Base-by-base conservation (phyloP, 2,329 filamentous ascomycete species). In the Aspergillus carbonarius region DNA sequence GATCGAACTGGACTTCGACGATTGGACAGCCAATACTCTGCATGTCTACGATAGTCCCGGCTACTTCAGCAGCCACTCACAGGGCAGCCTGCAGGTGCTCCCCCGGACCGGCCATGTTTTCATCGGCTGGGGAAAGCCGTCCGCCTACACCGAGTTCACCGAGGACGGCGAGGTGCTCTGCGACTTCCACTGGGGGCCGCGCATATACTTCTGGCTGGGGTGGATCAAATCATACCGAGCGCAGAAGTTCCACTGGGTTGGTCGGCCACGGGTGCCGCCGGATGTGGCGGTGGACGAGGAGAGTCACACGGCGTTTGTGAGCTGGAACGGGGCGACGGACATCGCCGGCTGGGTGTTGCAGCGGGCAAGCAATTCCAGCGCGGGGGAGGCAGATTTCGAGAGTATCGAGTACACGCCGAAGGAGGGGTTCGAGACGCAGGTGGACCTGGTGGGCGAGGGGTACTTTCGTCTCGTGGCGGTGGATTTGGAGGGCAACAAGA, bases 201-300 rank as follows among this genome's bases (percentile, higher is more conserved):
- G 78, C 18, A 76, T 80, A 39, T 71, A 75, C 50, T 68, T 82
- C 58, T 69, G 71, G 9, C 70, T 83, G 27, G 76, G 81, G 46
- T 67, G 78, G 9, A 78, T 83, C 2, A 78, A 82, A 68, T 85
- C 81, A 54, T 87, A 87, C 64, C 80, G 85, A 17, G 81, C 79
- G 0, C 82, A 82, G 72, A 83, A 83, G 64, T 62, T 60, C 3
- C 74, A 79, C 59, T 88, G 84, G 82, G 76, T 79, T 4, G 83
- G 81, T 0, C 69, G 72, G 8, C 83, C 83, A 1, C 74, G 72
- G 15, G 79, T 78, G 25, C 20, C 63, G 2, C 72, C 72, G 0
- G 68, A 70, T 20, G 59, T 64, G 15, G 65, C 50, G 1, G 18
- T 71, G 1, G 40, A 57, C 1, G 60, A 50, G 2, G 58, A 63